These are phyloP conservation scores for Sabuloglossum arenarium DNA, from an alignment of 495 filamentous ascomycete species.

Conservation along the genomic window DNA sequence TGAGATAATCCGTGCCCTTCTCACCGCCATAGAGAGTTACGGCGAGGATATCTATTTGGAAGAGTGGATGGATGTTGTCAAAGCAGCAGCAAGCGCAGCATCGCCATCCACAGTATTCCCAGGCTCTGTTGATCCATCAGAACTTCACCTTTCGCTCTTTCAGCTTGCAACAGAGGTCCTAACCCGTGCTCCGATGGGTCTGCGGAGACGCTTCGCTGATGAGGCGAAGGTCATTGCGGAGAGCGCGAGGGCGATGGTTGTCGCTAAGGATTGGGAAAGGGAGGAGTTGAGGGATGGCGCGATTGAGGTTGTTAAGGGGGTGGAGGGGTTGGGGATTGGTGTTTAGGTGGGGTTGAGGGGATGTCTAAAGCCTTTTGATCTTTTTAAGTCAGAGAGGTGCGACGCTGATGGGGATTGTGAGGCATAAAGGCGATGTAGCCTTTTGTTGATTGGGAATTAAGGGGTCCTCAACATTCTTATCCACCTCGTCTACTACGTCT, in stretches of 20 bases:
- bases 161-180: background rate
- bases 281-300: background rate
- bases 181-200: background rate
- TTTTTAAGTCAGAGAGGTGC: no score
- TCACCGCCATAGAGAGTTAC: slow-evolving; percentile 20
- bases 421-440: no score
- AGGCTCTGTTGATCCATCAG: background rate
- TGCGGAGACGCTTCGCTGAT: background rate
- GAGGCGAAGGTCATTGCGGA: background rate
- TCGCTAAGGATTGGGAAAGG: background rate
- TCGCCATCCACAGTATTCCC: background rate
- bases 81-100: background rate
- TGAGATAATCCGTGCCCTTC: slow-evolving; percentile 30
- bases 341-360: background rate
- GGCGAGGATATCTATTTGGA: background rate
- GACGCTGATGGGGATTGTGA: no score
- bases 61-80: background rate
- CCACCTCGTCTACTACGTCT: no score
- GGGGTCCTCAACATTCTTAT: no score
- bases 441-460: no score
- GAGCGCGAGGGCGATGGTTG: background rate
- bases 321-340: background rate
- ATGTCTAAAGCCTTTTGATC: no score
- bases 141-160: background rate
- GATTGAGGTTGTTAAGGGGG: background rate